These are phyloP conservation scores for Leccinum arenicola DNA, from an alignment of 768 basidiomycete genomes.

Conservation along the genomic window DNA sequence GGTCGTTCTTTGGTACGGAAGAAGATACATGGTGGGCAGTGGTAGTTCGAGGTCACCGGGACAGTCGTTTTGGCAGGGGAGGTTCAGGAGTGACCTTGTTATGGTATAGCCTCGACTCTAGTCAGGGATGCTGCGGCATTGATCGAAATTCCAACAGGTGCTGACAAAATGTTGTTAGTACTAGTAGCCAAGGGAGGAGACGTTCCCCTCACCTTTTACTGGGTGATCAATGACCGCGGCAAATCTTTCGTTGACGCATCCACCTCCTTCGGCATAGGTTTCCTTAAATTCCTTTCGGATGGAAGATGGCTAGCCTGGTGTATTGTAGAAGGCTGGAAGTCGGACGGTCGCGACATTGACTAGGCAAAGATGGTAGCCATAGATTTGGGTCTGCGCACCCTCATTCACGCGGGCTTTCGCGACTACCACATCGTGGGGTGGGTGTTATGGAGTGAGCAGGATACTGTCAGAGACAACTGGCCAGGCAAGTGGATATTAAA, in stretches of 20 bases:
- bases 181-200: neutral
- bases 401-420: no score
- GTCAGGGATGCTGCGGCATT: neutral
- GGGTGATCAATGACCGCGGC: neutral
- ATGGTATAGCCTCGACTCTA: neutral
- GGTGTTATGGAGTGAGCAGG: neutral
- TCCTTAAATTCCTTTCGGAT: no score
- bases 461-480: conserved; percentile 9
- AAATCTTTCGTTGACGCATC: neutral
- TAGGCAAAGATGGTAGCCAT: no score
- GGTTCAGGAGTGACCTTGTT: conserved; percentile 5
- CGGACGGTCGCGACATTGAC: no score
- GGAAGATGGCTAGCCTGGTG: no score
- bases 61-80: conserved; percentile 7
- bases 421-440: no score
- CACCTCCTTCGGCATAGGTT: no score
- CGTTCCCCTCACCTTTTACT: conserved; percentile 2
- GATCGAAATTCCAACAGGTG: neutral
- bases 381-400: no score
- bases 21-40: neutral
- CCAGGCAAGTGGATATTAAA: neutral
- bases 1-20: conserved; percentile 10
- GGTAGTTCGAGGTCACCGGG: conserved; percentile 1
- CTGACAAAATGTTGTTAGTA: conserved; percentile 13
- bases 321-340: no score